These are phyloP conservation scores for Neostapfia colusana DNA, from an alignment of 176 grass and related monocot species.

Conservation along the genomic window DNA sequence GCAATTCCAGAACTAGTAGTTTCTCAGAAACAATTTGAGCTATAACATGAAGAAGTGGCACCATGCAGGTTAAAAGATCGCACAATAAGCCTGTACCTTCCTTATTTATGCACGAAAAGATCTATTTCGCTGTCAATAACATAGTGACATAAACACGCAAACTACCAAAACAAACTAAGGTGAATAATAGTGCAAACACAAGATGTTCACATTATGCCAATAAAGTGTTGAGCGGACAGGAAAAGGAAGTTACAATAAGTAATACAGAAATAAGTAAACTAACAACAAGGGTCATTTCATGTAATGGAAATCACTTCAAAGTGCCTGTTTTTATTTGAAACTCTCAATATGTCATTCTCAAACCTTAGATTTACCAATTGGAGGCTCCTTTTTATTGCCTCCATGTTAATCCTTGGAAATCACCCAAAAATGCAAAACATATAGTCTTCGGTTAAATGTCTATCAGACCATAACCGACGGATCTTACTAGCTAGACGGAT, in stretches of 20 bases:
- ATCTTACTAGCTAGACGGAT: background rate
- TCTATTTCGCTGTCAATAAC: background rate
- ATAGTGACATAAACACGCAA: background rate
- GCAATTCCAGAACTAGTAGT: constrained; percentile 10
- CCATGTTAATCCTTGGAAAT: background rate
- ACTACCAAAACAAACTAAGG: background rate
- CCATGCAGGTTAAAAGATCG: background rate
- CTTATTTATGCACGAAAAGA: background rate
- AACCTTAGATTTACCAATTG: background rate
- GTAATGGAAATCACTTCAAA: background rate
- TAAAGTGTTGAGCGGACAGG: no score
- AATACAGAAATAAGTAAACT: background rate
- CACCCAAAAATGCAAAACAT: background rate
- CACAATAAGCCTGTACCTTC: background rate
- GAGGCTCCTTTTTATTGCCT: background rate
- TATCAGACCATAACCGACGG: background rate
- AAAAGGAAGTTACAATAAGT: background rate
- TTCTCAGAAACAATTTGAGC: background rate
- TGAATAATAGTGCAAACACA: background rate
- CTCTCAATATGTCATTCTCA: background rate
- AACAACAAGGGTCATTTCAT: background rate
- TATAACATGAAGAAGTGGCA: constrained; percentile 3
- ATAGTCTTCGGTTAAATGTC: background rate
- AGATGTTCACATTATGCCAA: background rate
- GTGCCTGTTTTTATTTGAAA: no score